phyloP scores from a whole-genome alignment of 2,329 filamentous ascomycete genomes.

The Talaromyces marneffei region DNA sequence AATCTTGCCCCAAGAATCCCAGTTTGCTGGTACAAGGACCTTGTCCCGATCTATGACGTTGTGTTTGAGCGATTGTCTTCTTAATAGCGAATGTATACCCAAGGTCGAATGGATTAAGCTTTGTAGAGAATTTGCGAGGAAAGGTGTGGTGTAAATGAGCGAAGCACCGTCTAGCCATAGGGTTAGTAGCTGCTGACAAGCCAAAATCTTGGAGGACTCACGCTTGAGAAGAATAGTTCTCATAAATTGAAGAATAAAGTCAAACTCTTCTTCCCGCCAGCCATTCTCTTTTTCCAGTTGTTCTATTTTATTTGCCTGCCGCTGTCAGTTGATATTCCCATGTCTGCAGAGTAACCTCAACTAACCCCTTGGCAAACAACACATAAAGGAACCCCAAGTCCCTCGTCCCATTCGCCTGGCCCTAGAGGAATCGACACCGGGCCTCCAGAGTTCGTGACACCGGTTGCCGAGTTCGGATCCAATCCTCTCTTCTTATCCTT shows the following conservation, averaged over 20 bases:
- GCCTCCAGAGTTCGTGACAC: conserved; percentile 55
- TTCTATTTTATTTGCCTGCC: conserved; percentile 80
- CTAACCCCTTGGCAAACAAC: conserved; percentile 89
- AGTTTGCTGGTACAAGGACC: conserved; percentile 90
- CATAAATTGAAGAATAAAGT: conserved; percentile 88
- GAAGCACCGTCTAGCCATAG: conserved; percentile 64
- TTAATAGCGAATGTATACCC: conserved; percentile 76
- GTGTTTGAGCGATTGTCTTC: conserved; percentile 72
- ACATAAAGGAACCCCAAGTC: conserved; percentile 76
- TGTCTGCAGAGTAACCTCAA: conserved; percentile 28
- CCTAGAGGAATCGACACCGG: conserved; percentile 71
- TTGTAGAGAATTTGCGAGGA: conserved; percentile 68
- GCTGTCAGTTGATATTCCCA: neutral
- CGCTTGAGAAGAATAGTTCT: conserved; percentile 83
- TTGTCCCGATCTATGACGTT: conserved; percentile 92
- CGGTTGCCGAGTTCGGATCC: conserved; percentile 44
- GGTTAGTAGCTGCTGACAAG: neutral
- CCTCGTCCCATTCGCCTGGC: conserved; percentile 89
- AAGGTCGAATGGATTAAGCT: conserved; percentile 78
- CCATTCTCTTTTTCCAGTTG: conserved; percentile 78
- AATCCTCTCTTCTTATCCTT: conserved; percentile 65
- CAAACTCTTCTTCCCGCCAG: conserved; percentile 96
- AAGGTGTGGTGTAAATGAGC: conserved; percentile 76
- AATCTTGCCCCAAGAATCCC: conserved; percentile 98
- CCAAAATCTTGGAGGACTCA: conserved; percentile 39